Evolutionary conservation across 2,329 filamentous ascomycete genomes (phyloP).

Genomic region (Hymenoscyphus linearis): DNA sequence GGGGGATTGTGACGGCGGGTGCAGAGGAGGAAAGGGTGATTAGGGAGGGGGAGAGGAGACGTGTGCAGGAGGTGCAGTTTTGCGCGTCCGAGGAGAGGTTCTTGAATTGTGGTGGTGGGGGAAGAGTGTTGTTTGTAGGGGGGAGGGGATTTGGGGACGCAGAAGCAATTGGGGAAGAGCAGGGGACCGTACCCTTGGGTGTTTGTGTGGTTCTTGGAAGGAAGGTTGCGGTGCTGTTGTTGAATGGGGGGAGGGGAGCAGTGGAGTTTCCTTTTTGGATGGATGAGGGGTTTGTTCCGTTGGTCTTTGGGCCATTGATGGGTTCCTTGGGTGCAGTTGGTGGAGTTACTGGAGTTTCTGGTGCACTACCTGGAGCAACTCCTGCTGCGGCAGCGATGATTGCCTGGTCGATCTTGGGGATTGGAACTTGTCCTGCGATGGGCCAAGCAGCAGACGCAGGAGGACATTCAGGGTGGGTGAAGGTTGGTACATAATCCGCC

Average conservation of each 20-base stretch:
- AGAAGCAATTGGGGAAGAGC: too few relatives aligned
- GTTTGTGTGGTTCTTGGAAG: too few relatives aligned
- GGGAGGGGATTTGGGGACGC: too few relatives aligned
- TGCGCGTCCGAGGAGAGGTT: too few relatives aligned
- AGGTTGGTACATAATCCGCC: conserved; percentile 55
- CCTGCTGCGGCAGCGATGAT: conserved; percentile 10
- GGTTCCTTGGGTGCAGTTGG: background rate
- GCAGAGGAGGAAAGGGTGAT: background rate
- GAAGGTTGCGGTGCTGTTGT: too few relatives aligned
- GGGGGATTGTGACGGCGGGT: background rate
- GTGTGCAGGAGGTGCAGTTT: background rate
- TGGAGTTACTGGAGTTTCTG: background rate
- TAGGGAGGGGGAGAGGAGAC: background rate
- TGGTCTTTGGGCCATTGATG: too few relatives aligned
- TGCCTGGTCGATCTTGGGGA: conserved; percentile 58
- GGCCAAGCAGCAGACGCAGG: conserved; percentile 66
- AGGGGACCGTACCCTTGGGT: too few relatives aligned
- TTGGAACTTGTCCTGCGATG: conserved; percentile 60
- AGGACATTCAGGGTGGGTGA: conserved; percentile 65
- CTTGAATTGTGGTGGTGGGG: background rate
- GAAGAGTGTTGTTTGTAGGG: background rate
- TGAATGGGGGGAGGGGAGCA: too few relatives aligned
- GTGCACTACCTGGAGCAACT: background rate
- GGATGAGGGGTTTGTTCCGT: too few relatives aligned
- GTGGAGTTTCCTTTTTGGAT: too few relatives aligned